Evolutionary conservation across 1,139 yeast species (phyloP).

Genomic region (Arxiozyma telluris): DNA sequence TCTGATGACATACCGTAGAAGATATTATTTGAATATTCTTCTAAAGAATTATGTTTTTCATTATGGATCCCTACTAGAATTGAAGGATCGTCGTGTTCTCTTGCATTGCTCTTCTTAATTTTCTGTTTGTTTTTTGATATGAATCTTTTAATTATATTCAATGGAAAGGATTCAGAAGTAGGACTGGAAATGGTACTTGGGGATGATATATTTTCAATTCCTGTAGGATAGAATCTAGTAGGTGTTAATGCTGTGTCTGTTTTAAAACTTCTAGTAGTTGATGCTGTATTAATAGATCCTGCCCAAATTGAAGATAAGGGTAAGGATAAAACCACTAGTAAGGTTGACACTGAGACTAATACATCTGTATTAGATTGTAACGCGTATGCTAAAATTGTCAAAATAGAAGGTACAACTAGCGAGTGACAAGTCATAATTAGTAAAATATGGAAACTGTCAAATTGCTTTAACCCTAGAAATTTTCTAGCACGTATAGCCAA

Average conservation of each 20-base stretch:
- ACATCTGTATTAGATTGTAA: conserved; percentile 26
- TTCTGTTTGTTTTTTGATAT: conserved; percentile 9
- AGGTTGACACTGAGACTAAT: conserved; percentile 35
- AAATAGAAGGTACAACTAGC: conserved; percentile 62
- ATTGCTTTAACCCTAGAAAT: conserved; percentile 68
- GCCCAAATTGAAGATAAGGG: conserved; percentile 92
- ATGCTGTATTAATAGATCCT: conserved; percentile 42
- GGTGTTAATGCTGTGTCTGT: conserved; percentile 14
- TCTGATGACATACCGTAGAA: conserved; percentile 8
- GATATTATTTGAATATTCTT: conserved; percentile 7
- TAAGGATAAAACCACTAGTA: conserved; percentile 52
- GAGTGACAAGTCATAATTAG: conserved; percentile 79
- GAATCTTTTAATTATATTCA: conserved; percentile 8
- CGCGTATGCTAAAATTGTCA: conserved; percentile 49
- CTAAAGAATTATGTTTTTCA: background rate
- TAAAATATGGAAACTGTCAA: conserved; percentile 71
- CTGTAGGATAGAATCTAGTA: conserved; percentile 13
- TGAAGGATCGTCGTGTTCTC: background rate
- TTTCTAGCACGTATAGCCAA: conserved; percentile 66
- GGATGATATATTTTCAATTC: conserved; percentile 10
- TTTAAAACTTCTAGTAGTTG: conserved; percentile 29
- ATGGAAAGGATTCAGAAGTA: conserved; percentile 1
- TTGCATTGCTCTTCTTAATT: background rate
- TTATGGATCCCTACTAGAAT: background rate
- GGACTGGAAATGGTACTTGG: conserved; percentile 12